phyloP scores from a whole-genome alignment of 148 eudicot genomes.

The Camellia japonica region DNA sequence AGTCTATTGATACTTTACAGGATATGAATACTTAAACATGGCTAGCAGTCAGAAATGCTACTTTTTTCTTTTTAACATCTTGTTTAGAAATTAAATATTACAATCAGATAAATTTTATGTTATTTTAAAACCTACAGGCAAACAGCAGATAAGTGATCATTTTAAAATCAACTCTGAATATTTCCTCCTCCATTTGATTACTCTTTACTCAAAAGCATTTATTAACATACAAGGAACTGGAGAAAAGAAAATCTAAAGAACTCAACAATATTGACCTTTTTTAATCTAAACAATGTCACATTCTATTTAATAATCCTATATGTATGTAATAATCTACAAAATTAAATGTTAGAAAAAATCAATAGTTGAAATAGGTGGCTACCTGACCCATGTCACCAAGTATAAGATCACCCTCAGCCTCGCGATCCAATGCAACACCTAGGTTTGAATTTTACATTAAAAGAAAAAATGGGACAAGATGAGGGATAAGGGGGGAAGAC shows the following conservation, averaged over 20 bases:
- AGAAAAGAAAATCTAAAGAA: not conserved
- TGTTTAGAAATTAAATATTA: not conserved
- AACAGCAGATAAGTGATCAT: not conserved
- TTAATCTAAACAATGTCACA: not conserved
- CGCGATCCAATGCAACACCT: conserved; percentile 90
- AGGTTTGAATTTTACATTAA: conserved; percentile 15
- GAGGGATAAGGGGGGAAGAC: not conserved
- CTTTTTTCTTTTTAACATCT: not conserved
- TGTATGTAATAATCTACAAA: not conserved
- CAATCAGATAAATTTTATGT: not conserved
- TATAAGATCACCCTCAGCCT: conserved; percentile 84
- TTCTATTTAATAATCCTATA: not conserved
- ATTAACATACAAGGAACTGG: too few species aligned
- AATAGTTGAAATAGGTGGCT: not conserved
- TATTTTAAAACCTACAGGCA: not conserved
- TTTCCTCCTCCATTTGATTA: not conserved
- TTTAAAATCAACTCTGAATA: conserved; percentile 3
- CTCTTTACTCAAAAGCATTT: not conserved
- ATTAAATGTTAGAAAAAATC: not conserved
- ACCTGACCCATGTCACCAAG: conserved; percentile 98
- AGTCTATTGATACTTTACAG: not conserved
- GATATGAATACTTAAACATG: too few species aligned
- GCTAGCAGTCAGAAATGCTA: not conserved
- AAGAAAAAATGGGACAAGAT: not conserved
- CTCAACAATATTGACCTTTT: not conserved